A percentile compares a stretch with the other conserved stretches of the same genome.
These are phyloP conservation scores for Colletotrichum liriopes DNA, from an alignment of 2,329 filamentous ascomycete species.

Conservation along the genomic window DNA sequence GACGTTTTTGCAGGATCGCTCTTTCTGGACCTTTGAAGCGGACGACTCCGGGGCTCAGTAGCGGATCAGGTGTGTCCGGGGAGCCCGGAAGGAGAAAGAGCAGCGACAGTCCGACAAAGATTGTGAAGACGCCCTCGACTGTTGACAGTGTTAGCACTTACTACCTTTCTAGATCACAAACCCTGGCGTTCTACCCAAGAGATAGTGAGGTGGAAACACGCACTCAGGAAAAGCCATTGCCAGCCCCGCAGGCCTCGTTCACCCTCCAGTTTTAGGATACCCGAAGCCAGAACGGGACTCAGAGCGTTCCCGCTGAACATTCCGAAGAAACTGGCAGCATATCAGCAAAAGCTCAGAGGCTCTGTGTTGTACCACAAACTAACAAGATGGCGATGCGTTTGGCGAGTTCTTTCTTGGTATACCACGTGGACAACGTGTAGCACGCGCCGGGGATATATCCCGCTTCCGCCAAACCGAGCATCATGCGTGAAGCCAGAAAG, in stretches of 20 bases:
- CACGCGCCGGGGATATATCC: constrained; percentile 68
- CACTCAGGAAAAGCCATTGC: constrained; percentile 68
- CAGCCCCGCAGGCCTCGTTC: constrained; percentile 60
- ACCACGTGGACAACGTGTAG: constrained; percentile 68
- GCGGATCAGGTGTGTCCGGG: constrained; percentile 56
- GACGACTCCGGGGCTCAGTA: constrained; percentile 56
- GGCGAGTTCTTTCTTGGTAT: constrained; percentile 61
- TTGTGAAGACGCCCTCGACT: constrained; percentile 64
- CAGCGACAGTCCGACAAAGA: constrained; percentile 56
- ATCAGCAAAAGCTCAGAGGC: neutral
- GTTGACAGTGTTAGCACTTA: neutral
- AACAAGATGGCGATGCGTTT: constrained; percentile 62
- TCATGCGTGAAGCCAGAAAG: constrained; percentile 60
- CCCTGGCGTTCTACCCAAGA: no score
- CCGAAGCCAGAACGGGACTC: constrained; percentile 64
- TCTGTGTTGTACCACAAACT: neutral
- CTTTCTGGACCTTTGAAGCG: constrained; percentile 54
- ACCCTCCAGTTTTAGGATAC: constrained; percentile 62
- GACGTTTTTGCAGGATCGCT: constrained; percentile 52
- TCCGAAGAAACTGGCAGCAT: constrained; percentile 59
- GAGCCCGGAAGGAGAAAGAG: constrained; percentile 60
- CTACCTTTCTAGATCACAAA: neutral
- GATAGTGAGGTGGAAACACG: constrained; percentile 11
- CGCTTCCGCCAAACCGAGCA: constrained; percentile 64
- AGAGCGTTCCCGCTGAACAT: constrained; percentile 68